phyloP scores from a whole-genome alignment of 805 yeast genomes.

The Metschnikowia drakensbergensis region DNA sequence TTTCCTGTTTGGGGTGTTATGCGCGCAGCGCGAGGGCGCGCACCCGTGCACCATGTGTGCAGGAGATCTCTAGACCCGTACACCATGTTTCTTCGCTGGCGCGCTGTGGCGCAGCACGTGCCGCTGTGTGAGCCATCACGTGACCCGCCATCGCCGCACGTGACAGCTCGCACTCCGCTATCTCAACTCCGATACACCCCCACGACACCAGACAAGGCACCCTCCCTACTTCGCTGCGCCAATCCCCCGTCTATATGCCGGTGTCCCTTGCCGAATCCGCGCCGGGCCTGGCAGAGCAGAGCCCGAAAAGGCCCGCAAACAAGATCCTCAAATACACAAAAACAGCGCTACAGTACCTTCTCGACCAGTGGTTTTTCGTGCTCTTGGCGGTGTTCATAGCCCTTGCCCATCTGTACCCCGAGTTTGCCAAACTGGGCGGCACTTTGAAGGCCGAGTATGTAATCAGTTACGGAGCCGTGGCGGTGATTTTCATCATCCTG shows the following conservation, averaged over 20 bases:
- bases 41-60: not conserved
- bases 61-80: too few relatives aligned
- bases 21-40: not conserved
- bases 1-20: not conserved
- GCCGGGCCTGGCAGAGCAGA: not conserved
- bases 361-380: conserved; percentile 72
- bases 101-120: too few relatives aligned
- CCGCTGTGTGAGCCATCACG: too few relatives aligned
- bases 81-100: too few relatives aligned
- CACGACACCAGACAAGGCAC: not conserved
- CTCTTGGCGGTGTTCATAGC: conserved; percentile 69
- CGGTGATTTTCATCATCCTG: conserved; percentile 74
- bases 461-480: conserved; percentile 84
- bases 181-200: too few relatives aligned
- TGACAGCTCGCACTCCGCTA: too few relatives aligned
- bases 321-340: conserved; percentile 2
- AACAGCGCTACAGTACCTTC: conserved; percentile 23
- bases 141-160: too few relatives aligned
- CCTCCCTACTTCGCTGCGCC: not conserved
- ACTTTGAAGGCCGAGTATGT: conserved; percentile 68
- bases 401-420: conserved; percentile 73
- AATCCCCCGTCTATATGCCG: not conserved
- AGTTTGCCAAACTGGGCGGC: conserved; percentile 83
- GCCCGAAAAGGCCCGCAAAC: not conserved
- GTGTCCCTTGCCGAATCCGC: not conserved